Conservation (phyloP, 495 filamentous ascomycete genomes). For the Astrothelium macrocarpum region DNA sequence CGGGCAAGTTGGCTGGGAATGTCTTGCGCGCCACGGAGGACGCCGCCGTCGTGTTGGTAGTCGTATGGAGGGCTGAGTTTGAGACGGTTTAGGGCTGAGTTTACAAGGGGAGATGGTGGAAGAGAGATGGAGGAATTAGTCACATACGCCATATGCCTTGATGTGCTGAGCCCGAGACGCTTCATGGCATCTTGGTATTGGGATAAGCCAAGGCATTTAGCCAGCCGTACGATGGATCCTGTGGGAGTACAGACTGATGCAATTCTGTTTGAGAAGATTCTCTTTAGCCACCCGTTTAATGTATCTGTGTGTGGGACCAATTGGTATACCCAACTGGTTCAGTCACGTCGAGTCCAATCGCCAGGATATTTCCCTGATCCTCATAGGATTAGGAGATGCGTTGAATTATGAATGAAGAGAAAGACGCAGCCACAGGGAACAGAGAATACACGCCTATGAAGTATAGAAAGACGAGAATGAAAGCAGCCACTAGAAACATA, state of each 20-base stretch:
- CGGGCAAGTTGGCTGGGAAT: not conserved
- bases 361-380: not conserved
- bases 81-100: not conserved
- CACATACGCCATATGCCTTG: not conserved
- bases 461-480: too few species aligned
- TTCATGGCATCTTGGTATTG: not conserved
- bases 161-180: not conserved
- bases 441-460: too few species aligned
- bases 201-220: not conserved
- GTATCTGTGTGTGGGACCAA: not conserved
- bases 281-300: not conserved
- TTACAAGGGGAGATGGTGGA: not conserved
- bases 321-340: not conserved
- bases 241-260: not conserved
- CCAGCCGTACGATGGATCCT: not conserved
- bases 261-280: not conserved
- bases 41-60: not conserved
- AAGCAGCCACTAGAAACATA: too few species aligned
- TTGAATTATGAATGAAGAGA: not conserved
- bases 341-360: not conserved
- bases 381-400: not conserved
- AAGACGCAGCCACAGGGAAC: not conserved
- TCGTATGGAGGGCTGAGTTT: not conserved
- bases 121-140: not conserved
- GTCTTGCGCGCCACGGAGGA: not conserved